phyloP scores from a whole-genome alignment of 2,329 filamentous ascomycete genomes.

The Colletotrichum sp. region DNA sequence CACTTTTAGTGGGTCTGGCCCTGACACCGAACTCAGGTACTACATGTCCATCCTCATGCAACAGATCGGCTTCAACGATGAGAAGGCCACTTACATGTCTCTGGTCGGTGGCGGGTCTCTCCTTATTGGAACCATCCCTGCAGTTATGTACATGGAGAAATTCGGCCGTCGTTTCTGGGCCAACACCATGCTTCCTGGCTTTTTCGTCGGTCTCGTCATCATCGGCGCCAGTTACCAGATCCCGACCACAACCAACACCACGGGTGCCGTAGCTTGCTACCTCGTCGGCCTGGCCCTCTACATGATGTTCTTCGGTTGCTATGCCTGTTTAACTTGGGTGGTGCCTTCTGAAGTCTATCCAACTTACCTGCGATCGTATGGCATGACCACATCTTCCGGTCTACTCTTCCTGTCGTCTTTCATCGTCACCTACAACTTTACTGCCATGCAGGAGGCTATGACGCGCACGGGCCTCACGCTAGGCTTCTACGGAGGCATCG shows the following conservation, averaged over 20 bases:
- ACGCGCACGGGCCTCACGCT: conserved; percentile 67
- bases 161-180: conserved; percentile 79
- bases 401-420: conserved; percentile 75
- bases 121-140: conserved; percentile 70
- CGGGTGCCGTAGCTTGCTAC: conserved; percentile 63
- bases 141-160: conserved; percentile 73
- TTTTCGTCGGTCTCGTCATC: conserved; percentile 72
- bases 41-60: conserved; percentile 73
- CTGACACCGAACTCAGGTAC: too few species aligned
- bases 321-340: conserved; percentile 69
- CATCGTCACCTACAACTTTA: conserved; percentile 79
- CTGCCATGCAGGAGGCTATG: conserved; percentile 72
- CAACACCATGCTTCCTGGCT: conserved; percentile 72
- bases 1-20: too few species aligned
- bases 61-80: conserved; percentile 68
- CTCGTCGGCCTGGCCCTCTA: conserved; percentile 71
- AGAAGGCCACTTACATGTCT: conserved; percentile 74
- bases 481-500: conserved; percentile 78
- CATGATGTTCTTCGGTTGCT: conserved; percentile 70
- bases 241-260: conserved; percentile 45
- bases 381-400: conserved; percentile 73
- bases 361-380: conserved; percentile 74
- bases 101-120: conserved; percentile 73
- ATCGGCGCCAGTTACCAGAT: conserved; percentile 70
- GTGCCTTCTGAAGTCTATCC: conserved; percentile 74